Evolutionary conservation across 345 rosid species (phyloP).

Genomic region (Eucalyptus tenuipes): DNA sequence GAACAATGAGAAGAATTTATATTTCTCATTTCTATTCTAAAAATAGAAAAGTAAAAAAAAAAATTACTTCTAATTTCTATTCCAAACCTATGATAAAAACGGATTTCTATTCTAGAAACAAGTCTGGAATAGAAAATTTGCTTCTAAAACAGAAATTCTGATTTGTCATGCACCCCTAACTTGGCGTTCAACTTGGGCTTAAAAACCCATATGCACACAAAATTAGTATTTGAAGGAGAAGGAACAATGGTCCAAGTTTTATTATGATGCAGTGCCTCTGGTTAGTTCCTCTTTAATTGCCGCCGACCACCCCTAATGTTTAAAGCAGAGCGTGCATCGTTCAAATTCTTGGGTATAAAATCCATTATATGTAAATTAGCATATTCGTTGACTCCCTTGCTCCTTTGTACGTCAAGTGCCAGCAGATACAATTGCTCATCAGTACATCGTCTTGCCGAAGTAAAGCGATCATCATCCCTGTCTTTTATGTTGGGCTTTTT

Average conservation of each 20-base stretch:
- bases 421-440: not conserved
- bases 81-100: too few species aligned
- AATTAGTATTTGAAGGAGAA: not conserved
- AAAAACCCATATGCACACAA: not conserved
- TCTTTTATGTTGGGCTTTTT: not conserved
- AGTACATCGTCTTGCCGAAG: not conserved
- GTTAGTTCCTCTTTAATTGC: not conserved
- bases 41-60: too few species aligned
- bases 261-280: not conserved
- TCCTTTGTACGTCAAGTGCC: not conserved
- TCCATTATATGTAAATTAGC: not conserved
- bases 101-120: too few species aligned
- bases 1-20: too few species aligned
- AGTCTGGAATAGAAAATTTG: too few species aligned
- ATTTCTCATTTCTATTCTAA: too few species aligned
- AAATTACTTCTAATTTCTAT: too few species aligned
- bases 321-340: not conserved
- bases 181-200: not conserved
- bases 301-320: not conserved
- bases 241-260: not conserved
- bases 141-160: too few species aligned
- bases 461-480: slow-evolving; percentile 1
- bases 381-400: not conserved
- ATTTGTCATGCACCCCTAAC: too few species aligned
- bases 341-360: not conserved